Evolutionary conservation across 2,329 filamentous ascomycete genomes (phyloP).

Genomic region (Clarireedia hainanense): DNA sequence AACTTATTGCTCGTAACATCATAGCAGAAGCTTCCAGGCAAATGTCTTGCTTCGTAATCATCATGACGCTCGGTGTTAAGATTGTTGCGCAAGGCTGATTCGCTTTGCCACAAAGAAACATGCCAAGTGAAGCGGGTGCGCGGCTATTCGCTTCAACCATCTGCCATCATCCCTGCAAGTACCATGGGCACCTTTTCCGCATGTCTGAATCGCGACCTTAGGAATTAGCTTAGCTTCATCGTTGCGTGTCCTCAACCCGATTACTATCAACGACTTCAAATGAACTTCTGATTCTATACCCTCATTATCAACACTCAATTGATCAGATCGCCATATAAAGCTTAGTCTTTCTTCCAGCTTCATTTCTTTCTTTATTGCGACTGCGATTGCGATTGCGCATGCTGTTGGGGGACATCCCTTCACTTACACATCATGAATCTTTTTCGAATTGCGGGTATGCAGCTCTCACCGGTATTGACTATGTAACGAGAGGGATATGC

Average conservation of each 20-base stretch:
- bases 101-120: neutral
- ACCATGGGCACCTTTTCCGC: slow-evolving; percentile 1
- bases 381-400: slow-evolving; percentile 1
- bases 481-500: neutral
- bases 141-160: slow-evolving; percentile 8
- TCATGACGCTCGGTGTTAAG: neutral
- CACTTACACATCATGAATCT: slow-evolving; percentile 51
- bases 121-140: slow-evolving; percentile 32
- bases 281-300: neutral
- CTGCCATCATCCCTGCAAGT: slow-evolving; percentile 2
- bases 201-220: neutral
- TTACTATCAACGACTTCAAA: neutral
- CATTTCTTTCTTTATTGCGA: neutral
- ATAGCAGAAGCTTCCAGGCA: slow-evolving; percentile 24
- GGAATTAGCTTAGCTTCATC: slow-evolving; percentile 14
- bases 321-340: neutral
- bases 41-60: slow-evolving; percentile 26
- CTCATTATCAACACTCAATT: neutral
- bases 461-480: neutral
- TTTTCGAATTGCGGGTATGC: slow-evolving; percentile 57
- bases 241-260: slow-evolving; percentile 25
- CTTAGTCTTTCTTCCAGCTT: neutral
- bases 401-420: slow-evolving; percentile 4
- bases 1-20: too few species aligned
- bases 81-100: too few species aligned